Conservation (phyloP, 1,284 basidiomycete genomes). For the Rhodotorula sp. region DNA sequence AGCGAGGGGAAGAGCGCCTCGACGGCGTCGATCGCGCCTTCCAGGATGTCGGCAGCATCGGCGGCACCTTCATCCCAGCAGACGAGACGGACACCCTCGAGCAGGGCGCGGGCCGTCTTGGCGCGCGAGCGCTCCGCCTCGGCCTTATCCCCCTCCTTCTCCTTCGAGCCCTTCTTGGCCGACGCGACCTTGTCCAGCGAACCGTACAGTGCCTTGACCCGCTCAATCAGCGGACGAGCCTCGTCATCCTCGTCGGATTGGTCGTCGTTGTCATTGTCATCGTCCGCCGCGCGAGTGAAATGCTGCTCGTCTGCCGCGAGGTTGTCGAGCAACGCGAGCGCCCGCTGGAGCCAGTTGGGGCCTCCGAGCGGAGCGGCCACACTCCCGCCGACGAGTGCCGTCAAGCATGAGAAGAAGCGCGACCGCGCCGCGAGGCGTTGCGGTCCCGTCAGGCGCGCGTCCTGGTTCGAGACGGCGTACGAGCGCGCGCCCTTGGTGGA, state of each 20-base stretch:
- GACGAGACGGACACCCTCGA: constrained; percentile 60
- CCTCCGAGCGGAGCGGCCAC: constrained; percentile 45
- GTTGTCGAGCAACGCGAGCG: constrained; percentile 60
- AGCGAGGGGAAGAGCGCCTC: constrained; percentile 46
- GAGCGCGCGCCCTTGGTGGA: constrained; percentile 70
- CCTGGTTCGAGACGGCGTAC: constrained; percentile 56
- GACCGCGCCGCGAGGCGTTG: constrained; percentile 65
- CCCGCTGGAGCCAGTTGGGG: constrained; percentile 74
- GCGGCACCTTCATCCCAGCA: constrained; percentile 63
- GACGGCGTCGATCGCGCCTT: constrained; percentile 54
- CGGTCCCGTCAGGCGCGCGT: constrained; percentile 66
- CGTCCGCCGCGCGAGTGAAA: constrained; percentile 55
- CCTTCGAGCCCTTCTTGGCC: neutral
- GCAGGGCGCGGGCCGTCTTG: constrained; percentile 31
- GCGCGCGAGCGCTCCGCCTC: constrained; percentile 16
- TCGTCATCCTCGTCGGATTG: constrained; percentile 52
- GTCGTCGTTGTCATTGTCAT: constrained; percentile 52
- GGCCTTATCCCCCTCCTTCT: constrained; percentile 1
- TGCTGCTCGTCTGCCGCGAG: constrained; percentile 69
- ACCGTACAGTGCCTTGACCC: constrained; percentile 52
- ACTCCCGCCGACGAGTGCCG: constrained; percentile 61
- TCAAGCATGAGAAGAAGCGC: constrained; percentile 70
- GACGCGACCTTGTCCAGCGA: constrained; percentile 2
- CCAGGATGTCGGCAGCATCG: constrained; percentile 60
- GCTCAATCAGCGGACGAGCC: constrained; percentile 51